These are phyloP conservation scores for Spizellomyces punctatus DNA, from an alignment of 192 early-diverging fungal species.

Conservation along the genomic window DNA sequence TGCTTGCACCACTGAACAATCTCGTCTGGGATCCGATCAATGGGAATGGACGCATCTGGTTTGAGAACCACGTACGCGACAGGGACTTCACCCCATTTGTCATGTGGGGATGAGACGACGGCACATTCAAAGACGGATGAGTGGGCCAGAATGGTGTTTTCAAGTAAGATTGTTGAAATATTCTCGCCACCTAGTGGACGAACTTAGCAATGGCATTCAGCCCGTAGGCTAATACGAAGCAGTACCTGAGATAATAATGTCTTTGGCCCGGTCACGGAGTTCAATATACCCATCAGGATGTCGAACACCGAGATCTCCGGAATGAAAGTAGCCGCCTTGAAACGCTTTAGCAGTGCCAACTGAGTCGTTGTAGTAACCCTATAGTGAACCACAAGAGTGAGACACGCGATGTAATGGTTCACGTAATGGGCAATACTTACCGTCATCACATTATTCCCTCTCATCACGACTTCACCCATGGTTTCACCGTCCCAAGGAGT, in stretches of 20 bases:
- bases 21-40: too few relatives aligned
- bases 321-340: slow-evolving; percentile 56
- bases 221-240: too few relatives aligned
- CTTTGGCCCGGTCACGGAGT: slow-evolving; percentile 61
- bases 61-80: slow-evolving; percentile 58
- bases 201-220: too few relatives aligned
- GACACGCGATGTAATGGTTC: too few relatives aligned
- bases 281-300: slow-evolving; percentile 63
- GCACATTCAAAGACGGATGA: slow-evolving; percentile 56
- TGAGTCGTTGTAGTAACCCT: slow-evolving; percentile 51
- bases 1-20: too few relatives aligned
- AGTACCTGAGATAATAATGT: slow-evolving; percentile 58
- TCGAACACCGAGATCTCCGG: slow-evolving; percentile 63
- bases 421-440: too few relatives aligned
- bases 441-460: too few relatives aligned
- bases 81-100: slow-evolving; percentile 64
- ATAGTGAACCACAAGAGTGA: too few relatives aligned
- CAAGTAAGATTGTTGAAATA: slow-evolving; percentile 59
- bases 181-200: slow-evolving; percentile 51
- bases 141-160: slow-evolving; percentile 51
- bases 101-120: slow-evolving; percentile 58
- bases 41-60: too few relatives aligned
- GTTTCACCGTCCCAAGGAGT: too few relatives aligned
- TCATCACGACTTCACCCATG: too few relatives aligned
- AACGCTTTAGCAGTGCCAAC: slow-evolving; percentile 61